Conservation (phyloP, 768 basidiomycete species). For the Mycena kentingensis region DNA sequence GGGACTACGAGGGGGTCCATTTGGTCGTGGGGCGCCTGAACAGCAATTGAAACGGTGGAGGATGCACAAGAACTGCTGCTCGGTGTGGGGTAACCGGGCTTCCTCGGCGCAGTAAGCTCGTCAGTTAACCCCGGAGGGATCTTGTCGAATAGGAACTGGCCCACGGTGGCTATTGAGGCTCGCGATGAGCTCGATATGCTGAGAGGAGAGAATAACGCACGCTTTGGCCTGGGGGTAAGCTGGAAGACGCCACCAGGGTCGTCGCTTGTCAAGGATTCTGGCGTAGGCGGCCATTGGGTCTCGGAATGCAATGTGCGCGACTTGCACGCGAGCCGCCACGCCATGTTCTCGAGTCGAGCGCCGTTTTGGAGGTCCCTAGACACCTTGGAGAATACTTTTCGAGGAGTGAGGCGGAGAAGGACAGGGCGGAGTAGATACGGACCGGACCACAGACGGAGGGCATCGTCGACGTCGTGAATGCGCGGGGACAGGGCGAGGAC, state of each 20-base stretch:
- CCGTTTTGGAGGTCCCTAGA: conserved; percentile 80
- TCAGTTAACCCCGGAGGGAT: conserved; percentile 10
- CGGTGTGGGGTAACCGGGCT: conserved; percentile 10
- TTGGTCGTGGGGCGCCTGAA: conserved; percentile 14
- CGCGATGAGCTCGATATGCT: conserved; percentile 6
- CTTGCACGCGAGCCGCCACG: conserved; percentile 83
- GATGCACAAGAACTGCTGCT: conserved; percentile 16
- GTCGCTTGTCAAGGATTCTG: conserved; percentile 13
- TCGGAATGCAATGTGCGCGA: conserved; percentile 34
- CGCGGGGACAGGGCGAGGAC: conserved; percentile 68
- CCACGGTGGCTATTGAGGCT: conserved; percentile 35
- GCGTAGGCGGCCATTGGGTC: conserved; percentile 34
- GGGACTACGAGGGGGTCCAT: conserved; percentile 36
- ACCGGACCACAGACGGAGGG: conserved; percentile 59
- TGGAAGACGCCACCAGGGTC: conserved; percentile 2
- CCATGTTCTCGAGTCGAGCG: conserved; percentile 81
- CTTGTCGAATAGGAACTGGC: conserved; percentile 31
- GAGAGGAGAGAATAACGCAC: conserved; percentile 2
- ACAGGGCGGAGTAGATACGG: conserved; percentile 42
- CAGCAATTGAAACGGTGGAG: conserved; percentile 16
- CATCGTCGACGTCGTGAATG: conserved; percentile 68
- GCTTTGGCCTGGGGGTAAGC: conserved; percentile 12
- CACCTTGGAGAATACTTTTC: conserved; percentile 80
- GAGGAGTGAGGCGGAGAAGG: conserved; percentile 11
- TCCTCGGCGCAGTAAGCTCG: conserved; percentile 10